These are phyloP conservation scores for Fusarium sp. DNA, from an alignment of 2,329 filamentous ascomycete genomes.

Conservation along the genomic window DNA sequence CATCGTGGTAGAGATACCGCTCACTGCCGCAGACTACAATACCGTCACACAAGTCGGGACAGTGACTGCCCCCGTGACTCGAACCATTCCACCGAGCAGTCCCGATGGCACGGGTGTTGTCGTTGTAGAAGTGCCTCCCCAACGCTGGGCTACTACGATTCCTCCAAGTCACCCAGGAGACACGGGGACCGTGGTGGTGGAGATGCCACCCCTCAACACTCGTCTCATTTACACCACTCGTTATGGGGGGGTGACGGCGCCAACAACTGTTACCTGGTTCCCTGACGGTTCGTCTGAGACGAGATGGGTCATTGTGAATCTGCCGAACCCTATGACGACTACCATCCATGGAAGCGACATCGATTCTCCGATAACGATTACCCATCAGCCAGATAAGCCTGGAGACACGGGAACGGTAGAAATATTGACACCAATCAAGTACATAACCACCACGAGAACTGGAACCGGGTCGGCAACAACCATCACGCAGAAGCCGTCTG, in stretches of 20 bases:
- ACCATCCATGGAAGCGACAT: not conserved
- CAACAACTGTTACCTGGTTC: not conserved
- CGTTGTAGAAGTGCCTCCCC: not conserved
- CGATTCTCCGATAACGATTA: not conserved
- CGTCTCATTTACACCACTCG: constrained; percentile 2
- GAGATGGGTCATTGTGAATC: not conserved
- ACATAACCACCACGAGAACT: not conserved
- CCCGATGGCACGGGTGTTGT: not conserved
- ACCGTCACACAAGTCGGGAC: not conserved
- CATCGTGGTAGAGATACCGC: not conserved
- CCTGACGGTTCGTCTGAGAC: not conserved
- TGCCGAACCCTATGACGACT: constrained; percentile 3
- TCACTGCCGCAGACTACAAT: not conserved
- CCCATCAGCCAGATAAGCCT: fast-evolving
- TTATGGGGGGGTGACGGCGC: not conserved
- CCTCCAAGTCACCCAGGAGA: not conserved
- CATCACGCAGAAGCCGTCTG: not conserved
- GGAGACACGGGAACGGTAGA: constrained; percentile 5
- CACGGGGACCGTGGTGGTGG: not conserved
- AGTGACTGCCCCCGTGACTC: not conserved
- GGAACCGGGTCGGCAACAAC: not conserved
- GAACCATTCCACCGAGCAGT: not conserved
- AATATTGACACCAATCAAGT: not conserved
- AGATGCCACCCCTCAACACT: not conserved
- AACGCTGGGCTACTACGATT: not conserved